Evolutionary conservation across 257 asterid species (phyloP).

Genomic region (Ilex asprella): DNA sequence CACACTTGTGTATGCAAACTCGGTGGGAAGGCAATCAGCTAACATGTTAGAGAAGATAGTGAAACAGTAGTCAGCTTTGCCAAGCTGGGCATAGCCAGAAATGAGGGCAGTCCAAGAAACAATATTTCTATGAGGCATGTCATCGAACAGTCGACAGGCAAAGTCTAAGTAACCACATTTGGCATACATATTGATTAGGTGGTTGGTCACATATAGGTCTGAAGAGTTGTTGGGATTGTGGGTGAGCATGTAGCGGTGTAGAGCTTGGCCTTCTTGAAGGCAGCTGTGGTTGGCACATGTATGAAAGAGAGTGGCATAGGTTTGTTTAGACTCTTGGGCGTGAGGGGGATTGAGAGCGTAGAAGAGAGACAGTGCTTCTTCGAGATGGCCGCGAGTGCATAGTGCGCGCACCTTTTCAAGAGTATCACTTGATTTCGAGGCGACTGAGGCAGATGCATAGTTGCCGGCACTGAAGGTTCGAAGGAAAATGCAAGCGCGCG

Average conservation of each 20-base stretch:
- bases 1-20: conserved; percentile 65
- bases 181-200: conserved; percentile 35
- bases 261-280: conserved; percentile 19
- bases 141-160: conserved; percentile 47
- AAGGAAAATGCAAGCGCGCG: background rate
- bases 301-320: conserved; percentile 31
- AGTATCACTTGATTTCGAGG: conserved; percentile 3
- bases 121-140: conserved; percentile 53
- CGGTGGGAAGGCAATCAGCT: conserved; percentile 48
- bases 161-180: conserved; percentile 44
- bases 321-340: conserved; percentile 5
- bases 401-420: conserved; percentile 14
- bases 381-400: conserved; percentile 18
- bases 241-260: conserved; percentile 23
- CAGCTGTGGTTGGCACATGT: conserved; percentile 23
- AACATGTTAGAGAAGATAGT: conserved; percentile 43
- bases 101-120: conserved; percentile 74
- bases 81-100: conserved; percentile 62
- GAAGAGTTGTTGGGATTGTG: conserved; percentile 10
- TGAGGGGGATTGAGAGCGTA: background rate
- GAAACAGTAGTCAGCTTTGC: conserved; percentile 40
- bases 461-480: conserved; percentile 13
- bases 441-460: conserved; percentile 1
- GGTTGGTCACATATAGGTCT: conserved; percentile 40
- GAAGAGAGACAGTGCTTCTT: conserved; percentile 18